Evolutionary conservation across 148 eudicot species (phyloP).

Genomic region (Linanthus parryae): DNA sequence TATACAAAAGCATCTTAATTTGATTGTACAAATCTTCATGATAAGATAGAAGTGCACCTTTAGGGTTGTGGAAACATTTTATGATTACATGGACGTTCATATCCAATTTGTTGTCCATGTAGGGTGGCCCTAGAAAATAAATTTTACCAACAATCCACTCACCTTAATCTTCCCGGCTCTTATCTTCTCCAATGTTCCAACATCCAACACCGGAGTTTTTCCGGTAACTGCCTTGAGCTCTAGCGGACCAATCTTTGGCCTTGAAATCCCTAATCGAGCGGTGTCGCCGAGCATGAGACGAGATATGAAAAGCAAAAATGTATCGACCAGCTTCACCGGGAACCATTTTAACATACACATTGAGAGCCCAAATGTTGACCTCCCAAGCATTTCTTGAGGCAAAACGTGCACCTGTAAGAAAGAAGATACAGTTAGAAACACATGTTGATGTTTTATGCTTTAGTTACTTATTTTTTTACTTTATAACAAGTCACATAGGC

Average conservation of each 20-base stretch:
- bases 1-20: too few relatives aligned
- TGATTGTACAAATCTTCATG: too few relatives aligned
- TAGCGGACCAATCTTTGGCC: slow-evolving; percentile 63
- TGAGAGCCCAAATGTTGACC: slow-evolving; percentile 60
- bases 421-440: neutral
- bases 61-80: too few relatives aligned
- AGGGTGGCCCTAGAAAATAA: too few relatives aligned
- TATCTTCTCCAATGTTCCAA: slow-evolving; percentile 55
- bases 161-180: slow-evolving; percentile 52
- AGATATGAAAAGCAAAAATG: slow-evolving; percentile 43
- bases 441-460: neutral
- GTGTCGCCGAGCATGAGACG: slow-evolving; percentile 56
- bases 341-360: slow-evolving; percentile 56
- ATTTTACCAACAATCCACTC: neutral
- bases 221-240: slow-evolving; percentile 48
- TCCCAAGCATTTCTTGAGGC: slow-evolving; percentile 64
- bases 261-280: slow-evolving; percentile 34
- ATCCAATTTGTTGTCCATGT: too few relatives aligned
- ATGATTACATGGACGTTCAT: too few relatives aligned
- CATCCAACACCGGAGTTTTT: slow-evolving; percentile 66
- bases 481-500: too few relatives aligned
- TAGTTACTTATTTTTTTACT: too few relatives aligned
- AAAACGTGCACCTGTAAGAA: slow-evolving; percentile 51
- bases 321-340: slow-evolving; percentile 47
- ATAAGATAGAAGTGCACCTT: too few relatives aligned